phyloP scores from a whole-genome alignment of 495 filamentous ascomycete species.

The Talaromyces stipitatus region DNA sequence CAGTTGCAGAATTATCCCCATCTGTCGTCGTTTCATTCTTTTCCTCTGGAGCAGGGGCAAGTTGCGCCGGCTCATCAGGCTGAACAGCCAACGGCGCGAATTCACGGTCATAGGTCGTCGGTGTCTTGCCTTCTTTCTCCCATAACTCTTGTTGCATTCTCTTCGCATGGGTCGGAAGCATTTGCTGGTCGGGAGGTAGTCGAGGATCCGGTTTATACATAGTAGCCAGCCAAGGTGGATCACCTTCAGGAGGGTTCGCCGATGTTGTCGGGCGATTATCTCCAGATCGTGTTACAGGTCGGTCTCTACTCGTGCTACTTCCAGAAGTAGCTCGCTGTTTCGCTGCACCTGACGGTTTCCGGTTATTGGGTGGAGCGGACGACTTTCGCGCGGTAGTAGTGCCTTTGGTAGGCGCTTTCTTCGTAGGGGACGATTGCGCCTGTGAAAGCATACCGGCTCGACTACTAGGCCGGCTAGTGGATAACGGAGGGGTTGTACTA shows the following conservation, averaged over 20 bases:
- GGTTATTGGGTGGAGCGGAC: slow-evolving; percentile 29
- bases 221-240: slow-evolving; percentile 88
- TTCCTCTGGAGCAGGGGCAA: slow-evolving; percentile 12
- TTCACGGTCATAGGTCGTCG: slow-evolving; percentile 72
- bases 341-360: slow-evolving; percentile 22
- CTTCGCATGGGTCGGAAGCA: slow-evolving; percentile 89
- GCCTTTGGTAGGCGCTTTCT: slow-evolving; percentile 35
- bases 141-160: slow-evolving; percentile 89
- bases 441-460: slow-evolving; percentile 20
- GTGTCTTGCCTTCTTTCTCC: slow-evolving; percentile 82
- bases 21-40: slow-evolving; percentile 25
- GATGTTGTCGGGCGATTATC: slow-evolving; percentile 47
- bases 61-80: slow-evolving; percentile 26
- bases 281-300: slow-evolving; percentile 58
- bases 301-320: slow-evolving; percentile 31
- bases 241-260: slow-evolving; percentile 79
- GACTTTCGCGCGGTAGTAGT: slow-evolving; percentile 32
- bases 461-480: slow-evolving; percentile 33
- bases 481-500: slow-evolving; percentile 37
- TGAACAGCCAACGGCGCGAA: slow-evolving; percentile 67
- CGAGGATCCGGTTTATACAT: slow-evolving; percentile 96
- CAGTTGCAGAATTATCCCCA: slow-evolving; percentile 13
- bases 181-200: slow-evolving; percentile 88
- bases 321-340: slow-evolving; percentile 29
- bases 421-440: slow-evolving; percentile 23